phyloP scores from a whole-genome alignment of 495 filamentous ascomycete genomes.

The Aspergillus diversus region DNA sequence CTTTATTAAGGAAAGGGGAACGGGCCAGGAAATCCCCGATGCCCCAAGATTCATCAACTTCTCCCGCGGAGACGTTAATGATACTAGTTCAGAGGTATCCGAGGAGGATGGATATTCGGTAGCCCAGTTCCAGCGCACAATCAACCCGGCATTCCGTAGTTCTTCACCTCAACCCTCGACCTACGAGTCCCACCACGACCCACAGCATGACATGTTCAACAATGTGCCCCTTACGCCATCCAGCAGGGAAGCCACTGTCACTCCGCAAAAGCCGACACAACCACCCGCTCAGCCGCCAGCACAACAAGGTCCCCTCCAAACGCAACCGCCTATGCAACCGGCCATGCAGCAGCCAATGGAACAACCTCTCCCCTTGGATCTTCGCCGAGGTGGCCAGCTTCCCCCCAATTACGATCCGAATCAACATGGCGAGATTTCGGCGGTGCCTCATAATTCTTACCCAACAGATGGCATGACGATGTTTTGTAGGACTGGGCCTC shows the following conservation, averaged over 20 bases:
- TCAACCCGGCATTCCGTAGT: conserved; percentile 92
- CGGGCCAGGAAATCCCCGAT: conserved; percentile 96
- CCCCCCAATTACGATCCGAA: conserved; percentile 55
- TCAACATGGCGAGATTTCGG: conserved; percentile 66
- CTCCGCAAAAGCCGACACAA: conserved; percentile 52
- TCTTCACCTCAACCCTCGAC: conserved; percentile 88
- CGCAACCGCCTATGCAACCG: conserved; percentile 17
- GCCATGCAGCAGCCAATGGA: conserved; percentile 25
- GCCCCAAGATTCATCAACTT: conserved; percentile 99
- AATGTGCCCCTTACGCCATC: conserved; percentile 49
- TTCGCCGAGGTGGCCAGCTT: conserved; percentile 52
- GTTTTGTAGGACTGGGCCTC: conserved; percentile 86
- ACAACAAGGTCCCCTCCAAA: conserved; percentile 46
- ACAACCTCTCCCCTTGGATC: conserved; percentile 53
- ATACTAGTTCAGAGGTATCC: conserved; percentile 77
- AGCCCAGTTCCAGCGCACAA: conserved; percentile 91
- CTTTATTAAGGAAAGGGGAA: conserved; percentile 90
- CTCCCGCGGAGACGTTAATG: conserved; percentile 85
- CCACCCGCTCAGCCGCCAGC: conserved; percentile 18
- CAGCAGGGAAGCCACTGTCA: conserved; percentile 56
- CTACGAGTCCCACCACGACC: conserved; percentile 87
- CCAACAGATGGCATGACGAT: conserved; percentile 98
- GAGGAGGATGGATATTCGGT: conserved; percentile 89
- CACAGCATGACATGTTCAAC: conserved; percentile 68
- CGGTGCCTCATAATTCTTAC: conserved; percentile 89